phyloP scores from a whole-genome alignment of 495 filamentous ascomycete genomes.

The Massariosphaeria phaeospora region DNA sequence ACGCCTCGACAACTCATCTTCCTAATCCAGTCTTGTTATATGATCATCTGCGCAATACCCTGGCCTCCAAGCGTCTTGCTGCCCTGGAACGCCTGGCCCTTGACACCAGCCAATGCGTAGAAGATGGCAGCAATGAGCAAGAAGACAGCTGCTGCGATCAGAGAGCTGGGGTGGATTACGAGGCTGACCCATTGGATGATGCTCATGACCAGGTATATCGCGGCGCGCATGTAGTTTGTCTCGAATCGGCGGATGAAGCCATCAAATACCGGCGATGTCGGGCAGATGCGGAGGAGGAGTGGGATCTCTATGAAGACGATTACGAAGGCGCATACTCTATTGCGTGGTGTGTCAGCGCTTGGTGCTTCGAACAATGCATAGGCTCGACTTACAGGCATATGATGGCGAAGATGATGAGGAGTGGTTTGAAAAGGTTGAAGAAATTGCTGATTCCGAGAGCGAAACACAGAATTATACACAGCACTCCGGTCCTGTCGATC shows the following conservation, averaged over 20 bases:
- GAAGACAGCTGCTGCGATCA: slow-evolving; percentile 83
- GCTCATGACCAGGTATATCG: slow-evolving; percentile 76
- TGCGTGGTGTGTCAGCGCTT: too few species aligned
- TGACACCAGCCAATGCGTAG: slow-evolving; percentile 79
- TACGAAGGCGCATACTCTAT: slow-evolving; percentile 71
- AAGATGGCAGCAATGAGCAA: slow-evolving; percentile 71
- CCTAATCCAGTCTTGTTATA: slow-evolving; percentile 47
- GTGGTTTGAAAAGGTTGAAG: slow-evolving; percentile 59
- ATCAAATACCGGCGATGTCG: slow-evolving; percentile 86
- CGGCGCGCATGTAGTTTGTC: slow-evolving; percentile 96
- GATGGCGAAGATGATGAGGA: slow-evolving; percentile 63
- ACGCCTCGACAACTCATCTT: neutral
- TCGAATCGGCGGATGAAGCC: slow-evolving; percentile 84
- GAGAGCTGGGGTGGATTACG: slow-evolving; percentile 54
- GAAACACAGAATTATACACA: slow-evolving; percentile 92
- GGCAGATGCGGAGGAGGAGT: slow-evolving; percentile 94
- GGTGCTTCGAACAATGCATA: too few species aligned
- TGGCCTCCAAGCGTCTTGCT: slow-evolving; percentile 96
- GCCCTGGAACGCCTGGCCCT: slow-evolving; percentile 88
- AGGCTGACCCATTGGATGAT: slow-evolving; percentile 75
- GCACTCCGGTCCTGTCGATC: slow-evolving; percentile 72
- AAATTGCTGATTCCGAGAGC: slow-evolving; percentile 92
- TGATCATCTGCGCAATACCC: slow-evolving; percentile 97
- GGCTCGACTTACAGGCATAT: slow-evolving; percentile 72
- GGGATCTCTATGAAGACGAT: slow-evolving; percentile 97